Evolutionary conservation across 441 rosid genomes (phyloP).

Genomic region (Aleurites moluccanus): DNA sequence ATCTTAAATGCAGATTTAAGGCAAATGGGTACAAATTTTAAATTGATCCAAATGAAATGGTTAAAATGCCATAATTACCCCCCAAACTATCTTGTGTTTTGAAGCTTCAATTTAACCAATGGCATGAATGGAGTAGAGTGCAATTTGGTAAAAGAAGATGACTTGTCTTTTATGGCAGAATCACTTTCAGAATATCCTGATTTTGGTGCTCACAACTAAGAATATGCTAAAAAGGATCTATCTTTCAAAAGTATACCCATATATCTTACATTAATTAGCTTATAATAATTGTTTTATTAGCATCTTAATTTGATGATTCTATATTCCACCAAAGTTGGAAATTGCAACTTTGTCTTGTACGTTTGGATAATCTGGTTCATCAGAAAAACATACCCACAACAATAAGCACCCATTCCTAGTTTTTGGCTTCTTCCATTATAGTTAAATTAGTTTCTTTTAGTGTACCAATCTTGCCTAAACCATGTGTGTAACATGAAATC

Average conservation of each 20-base stretch:
- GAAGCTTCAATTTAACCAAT: no score
- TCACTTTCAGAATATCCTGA: slow-evolving; percentile 41
- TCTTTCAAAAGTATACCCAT: not conserved
- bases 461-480: not conserved
- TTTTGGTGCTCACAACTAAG: slow-evolving; percentile 26
- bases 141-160: slow-evolving; percentile 11
- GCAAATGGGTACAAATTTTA: no score
- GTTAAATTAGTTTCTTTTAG: no score
- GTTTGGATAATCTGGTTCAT: slow-evolving; percentile 7
- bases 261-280: not conserved
- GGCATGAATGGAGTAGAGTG: not conserved
- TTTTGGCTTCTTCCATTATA: no score
- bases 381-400: not conserved
- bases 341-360: slow-evolving; percentile 18
- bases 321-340: not conserved
- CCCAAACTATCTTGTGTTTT: no score
- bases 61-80: not conserved
- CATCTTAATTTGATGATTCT: slow-evolving; percentile 11
- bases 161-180: slow-evolving; percentile 21
- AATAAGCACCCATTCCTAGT: not conserved
- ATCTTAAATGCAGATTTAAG: no score
- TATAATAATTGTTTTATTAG: not conserved
- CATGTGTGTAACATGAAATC: not conserved
- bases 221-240: slow-evolving; percentile 40
- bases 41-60: not conserved